A percentile compares a stretch with the other conserved stretches of the same genome.
These are phyloP conservation scores for Calonectria hawksworthii DNA, from an alignment of 2,329 filamentous ascomycete species.

Conservation along the genomic window DNA sequence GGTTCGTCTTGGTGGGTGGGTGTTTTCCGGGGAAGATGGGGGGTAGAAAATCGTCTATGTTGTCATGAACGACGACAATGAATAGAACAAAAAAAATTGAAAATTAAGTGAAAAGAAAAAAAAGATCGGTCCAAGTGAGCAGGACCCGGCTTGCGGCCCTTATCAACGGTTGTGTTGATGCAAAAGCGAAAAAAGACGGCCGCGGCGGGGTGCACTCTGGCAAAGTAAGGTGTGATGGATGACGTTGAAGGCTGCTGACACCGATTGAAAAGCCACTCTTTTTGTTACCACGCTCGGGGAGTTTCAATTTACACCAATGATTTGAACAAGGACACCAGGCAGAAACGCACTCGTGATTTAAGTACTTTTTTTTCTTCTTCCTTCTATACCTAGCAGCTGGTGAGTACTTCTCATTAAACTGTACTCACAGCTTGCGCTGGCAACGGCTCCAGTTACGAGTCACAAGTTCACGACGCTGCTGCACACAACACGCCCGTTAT, in stretches of 20 bases:
- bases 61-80: background rate
- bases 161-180: background rate
- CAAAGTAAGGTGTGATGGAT: conserved; percentile 10
- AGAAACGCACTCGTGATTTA: background rate
- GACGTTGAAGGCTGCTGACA: conserved; percentile 26
- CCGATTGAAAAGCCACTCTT: conserved; percentile 14
- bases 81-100: background rate
- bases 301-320: conserved; percentile 2
- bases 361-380: background rate
- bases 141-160: background rate
- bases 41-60: background rate
- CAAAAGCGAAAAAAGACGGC: background rate
- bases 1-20: conserved; percentile 3
- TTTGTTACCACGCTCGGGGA: background rate
- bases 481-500: conserved; percentile 2
- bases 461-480: background rate
- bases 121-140: background rate
- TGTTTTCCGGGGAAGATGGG: background rate
- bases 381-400: background rate
- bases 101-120: background rate
- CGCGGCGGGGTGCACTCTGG: conserved; percentile 3
- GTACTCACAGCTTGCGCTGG: background rate
- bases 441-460: conserved; percentile 1
- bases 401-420: background rate
- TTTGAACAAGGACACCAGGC: background rate